Evolutionary conservation across 2,329 filamentous ascomycete genomes (phyloP), one percentile per base, ranked within the genome.

Genomic region (Coniella lustricola): DNA sequence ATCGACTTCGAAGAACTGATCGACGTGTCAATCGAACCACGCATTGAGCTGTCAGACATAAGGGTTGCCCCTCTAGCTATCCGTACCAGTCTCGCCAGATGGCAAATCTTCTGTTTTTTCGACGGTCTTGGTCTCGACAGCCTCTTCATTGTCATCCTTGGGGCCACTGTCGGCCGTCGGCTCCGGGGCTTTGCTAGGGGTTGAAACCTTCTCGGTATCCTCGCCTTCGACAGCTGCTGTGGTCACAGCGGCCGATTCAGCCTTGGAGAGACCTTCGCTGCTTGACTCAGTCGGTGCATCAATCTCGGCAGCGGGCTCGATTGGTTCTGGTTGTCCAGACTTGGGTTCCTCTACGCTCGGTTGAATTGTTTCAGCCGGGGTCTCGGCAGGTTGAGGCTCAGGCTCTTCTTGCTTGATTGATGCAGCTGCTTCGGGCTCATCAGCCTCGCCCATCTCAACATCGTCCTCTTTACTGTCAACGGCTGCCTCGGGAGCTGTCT

Each of bases 401-500:
- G 51, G 52, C 5, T 71, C 67, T 34, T 70, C 67, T 35, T 67
- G 60, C 47, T 69, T 67, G 29, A 68, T 65, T 10, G 59, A 55
- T 16, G 64, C 56, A 4, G 55, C 49, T 49, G 62, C 63, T 9
- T 63, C 58, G 2, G 53, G 51, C 3, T 62, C 51, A 1, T 60
- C 59, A 2, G 67, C 55, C 38, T 70, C 70, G 1, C 64, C 64
- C 73, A 78, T 78, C 8, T 74, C 72, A 9, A 77, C 64, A 56
- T 77, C 73, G 14, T 72, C 74, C 49, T 77, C 74, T 2, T 62
- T 62, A 21, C 76, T 73, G 4, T 68, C 59, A 18, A 64, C 64
- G 3, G 57, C 51, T 16, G 62, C 61, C 21, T 54, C 32, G 43
- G 21, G 37, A 7, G 50, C 22, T 13, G n/a, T 33, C 21, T 36